A percentile compares a stretch with the other conserved stretches of the same genome.
These are phyloP conservation scores for Ophidiomyces ophidiicola DNA, from an alignment of 2,329 filamentous ascomycete species.

Conservation along the genomic window DNA sequence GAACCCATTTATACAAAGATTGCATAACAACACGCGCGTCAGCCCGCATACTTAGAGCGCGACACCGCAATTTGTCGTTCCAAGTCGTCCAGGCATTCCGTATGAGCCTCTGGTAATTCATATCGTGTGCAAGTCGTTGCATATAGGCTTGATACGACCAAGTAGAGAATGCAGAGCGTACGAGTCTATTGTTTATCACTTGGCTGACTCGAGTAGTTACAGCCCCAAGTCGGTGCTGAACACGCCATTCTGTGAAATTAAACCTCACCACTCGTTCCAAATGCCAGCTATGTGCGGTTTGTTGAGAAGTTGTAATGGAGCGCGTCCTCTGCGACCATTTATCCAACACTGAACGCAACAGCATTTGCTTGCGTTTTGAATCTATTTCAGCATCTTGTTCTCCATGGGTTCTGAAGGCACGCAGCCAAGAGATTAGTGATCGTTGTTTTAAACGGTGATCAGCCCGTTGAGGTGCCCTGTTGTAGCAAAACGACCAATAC, in stretches of 20 bases:
- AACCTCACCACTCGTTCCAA: conserved; percentile 27
- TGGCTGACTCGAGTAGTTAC: conserved; percentile 32
- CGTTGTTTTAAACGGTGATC: conserved; percentile 31
- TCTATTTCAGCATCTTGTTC: conserved; percentile 32
- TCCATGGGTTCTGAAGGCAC: conserved; percentile 28
- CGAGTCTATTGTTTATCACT: conserved; percentile 35
- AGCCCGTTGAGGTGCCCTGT: conserved; percentile 34
- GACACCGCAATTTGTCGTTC: conserved; percentile 49
- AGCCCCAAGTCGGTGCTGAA: conserved; percentile 33
- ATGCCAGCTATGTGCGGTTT: conserved; percentile 23
- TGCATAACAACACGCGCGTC: conserved; percentile 46
- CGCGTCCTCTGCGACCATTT: conserved; percentile 26
- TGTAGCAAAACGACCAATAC: conserved; percentile 36
- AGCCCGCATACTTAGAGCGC: conserved; percentile 41
- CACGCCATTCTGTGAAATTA: conserved; percentile 33
- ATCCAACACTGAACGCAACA: conserved; percentile 23
- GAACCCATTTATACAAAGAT: conserved; percentile 49
- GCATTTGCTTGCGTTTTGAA: conserved; percentile 20
- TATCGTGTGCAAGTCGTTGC: conserved; percentile 37
- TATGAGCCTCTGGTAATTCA: conserved; percentile 42
- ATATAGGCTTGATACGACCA: conserved; percentile 40
- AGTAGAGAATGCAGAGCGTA: conserved; percentile 36
- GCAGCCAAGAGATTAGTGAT: conserved; percentile 32
- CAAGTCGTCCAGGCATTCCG: conserved; percentile 48
- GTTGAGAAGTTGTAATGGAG: conserved; percentile 20